Conservation (phyloP, 169 alveolate species). For the Perkinsus chesapeaki region DNA sequence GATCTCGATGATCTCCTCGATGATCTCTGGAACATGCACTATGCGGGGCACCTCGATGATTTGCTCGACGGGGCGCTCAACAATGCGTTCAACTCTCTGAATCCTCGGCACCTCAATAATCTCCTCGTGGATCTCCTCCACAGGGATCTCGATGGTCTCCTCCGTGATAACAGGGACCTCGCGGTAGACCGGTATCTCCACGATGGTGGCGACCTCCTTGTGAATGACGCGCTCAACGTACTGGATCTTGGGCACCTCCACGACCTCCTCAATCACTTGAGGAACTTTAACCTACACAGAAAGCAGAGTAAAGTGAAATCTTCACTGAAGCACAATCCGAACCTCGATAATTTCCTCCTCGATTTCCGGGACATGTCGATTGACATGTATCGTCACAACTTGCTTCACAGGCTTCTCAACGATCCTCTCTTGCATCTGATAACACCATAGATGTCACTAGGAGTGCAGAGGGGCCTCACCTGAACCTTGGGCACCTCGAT, state of each 20-base stretch:
- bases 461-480: neutral
- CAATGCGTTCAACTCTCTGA: neutral
- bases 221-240: conserved; percentile 60
- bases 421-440: neutral
- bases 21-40: neutral
- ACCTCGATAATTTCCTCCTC: neutral
- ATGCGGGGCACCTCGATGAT: neutral
- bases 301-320: neutral
- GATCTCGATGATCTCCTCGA: neutral
- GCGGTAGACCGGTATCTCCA: conserved; percentile 59
- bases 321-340: neutral
- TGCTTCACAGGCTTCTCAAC: neutral
- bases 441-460: neutral
- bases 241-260: conserved; percentile 65
- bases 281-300: conserved; percentile 45
- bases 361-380: neutral
- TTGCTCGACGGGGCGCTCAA: neutral
- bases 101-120: neutral
- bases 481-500: neutral
- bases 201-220: conserved; percentile 53
- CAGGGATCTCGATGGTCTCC: conserved; percentile 28
- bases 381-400: neutral
- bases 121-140: neutral
- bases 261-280: conserved; percentile 58
- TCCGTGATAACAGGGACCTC: conserved; percentile 64